Evolutionary conservation across 208 protist species (phyloP).

Genomic region (Porcisia hertigi): DNA sequence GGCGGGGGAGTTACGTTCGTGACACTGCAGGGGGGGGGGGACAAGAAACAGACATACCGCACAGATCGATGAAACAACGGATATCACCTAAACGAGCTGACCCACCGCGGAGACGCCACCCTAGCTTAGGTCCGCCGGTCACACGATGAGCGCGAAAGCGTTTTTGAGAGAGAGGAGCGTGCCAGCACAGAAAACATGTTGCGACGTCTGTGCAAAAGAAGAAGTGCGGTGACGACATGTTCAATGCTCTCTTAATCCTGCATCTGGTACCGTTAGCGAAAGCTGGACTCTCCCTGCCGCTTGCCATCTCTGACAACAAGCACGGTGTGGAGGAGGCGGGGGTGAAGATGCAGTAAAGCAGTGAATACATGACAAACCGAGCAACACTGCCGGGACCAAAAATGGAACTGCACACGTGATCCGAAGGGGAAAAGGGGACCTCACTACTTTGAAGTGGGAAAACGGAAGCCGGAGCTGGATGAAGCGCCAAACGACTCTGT

Average conservation of each 20-base stretch:
- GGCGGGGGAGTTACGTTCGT: no score
- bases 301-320: background rate
- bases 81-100: background rate
- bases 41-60: no score
- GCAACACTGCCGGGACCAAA: background rate
- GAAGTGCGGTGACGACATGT: background rate
- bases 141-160: background rate
- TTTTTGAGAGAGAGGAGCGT: background rate
- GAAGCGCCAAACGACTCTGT: conserved; percentile 18
- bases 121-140: background rate
- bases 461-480: conserved; percentile 15
- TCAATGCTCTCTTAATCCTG: background rate
- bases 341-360: no score
- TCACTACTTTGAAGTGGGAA: background rate
- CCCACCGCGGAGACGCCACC: background rate
- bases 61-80: no score
- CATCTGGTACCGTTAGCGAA: background rate
- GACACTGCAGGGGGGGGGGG: no score
- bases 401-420: background rate
- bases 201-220: background rate
- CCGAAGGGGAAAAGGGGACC: background rate
- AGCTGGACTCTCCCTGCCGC: background rate
- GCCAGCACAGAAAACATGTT: background rate
- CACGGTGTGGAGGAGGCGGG: background rate
- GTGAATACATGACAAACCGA: background rate